Evolutionary conservation across 2,329 filamentous ascomycete genomes (phyloP), one percentile per base, ranked within the genome.

Genomic region (Neoscytalidium dimidiatum): DNA sequence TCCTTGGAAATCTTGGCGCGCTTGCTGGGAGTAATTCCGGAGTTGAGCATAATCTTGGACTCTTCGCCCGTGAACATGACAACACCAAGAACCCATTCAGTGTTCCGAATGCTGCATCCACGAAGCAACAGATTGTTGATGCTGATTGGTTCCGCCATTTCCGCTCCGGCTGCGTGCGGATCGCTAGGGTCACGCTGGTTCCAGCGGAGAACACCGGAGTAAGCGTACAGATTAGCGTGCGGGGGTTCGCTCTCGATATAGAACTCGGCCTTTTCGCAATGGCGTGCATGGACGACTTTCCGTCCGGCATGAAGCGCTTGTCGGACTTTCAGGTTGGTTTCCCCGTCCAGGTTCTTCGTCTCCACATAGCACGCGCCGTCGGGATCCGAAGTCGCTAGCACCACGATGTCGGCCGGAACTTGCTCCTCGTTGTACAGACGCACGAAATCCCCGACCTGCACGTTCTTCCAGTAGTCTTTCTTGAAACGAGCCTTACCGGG

Each of bases 41-140:
- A 92, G 75, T 99, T 99, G 82, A 97, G 91, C 95, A 99, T 99
- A 76, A 97, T 98, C 81, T 98, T 99, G 35, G 94, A 97, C 76
- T 99, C 94, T 73, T 94, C 89, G 35, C 95, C 95, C 14, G 95
- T 98, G 79, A 96, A 99, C 19, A 96, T 83, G 57, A 98, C 94
- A 3, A 99, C 86, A 62, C 94, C 95, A 5, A 99, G 85, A 62
- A 93, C 85, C 95, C 95, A 99, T 74, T 98, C 94, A 0, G 95
- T 99, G 77, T 98, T 99, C 69, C 94, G 88, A 56, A 99, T 80
- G 71, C 93, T 96, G 79, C 93, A 97, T 64, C 95, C 95, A 82
- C 95, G 91, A 49, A 99, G 87, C 31, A 99, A 86, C 68, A 98
- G 79, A 74, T 99, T 99, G 83, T 97, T 97, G 78, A 99, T 97